Conservation (phyloP, 140 eudicot species). For the Bidens hawaiensis region DNA sequence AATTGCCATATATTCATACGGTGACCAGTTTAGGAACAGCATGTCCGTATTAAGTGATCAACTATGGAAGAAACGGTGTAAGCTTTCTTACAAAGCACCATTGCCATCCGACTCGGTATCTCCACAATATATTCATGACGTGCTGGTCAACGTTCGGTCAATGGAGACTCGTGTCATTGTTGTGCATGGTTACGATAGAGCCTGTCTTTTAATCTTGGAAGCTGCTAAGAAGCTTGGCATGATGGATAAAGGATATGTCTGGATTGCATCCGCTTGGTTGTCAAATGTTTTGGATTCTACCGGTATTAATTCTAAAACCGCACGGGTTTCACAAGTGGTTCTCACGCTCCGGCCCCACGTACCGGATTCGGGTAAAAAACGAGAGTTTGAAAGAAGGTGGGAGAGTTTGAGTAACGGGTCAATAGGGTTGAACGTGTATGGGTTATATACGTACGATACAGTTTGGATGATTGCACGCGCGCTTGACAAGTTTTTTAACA, state of each 20-base stretch:
- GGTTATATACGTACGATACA: too few species aligned
- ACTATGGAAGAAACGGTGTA: constrained; percentile 45
- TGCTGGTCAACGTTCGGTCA: constrained; percentile 33
- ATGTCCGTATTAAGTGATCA: constrained; percentile 44
- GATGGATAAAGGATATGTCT: constrained; percentile 68
- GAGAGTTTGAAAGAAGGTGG: constrained; percentile 48
- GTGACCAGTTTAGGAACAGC: constrained; percentile 55
- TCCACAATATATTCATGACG: constrained; percentile 27
- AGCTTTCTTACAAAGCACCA: constrained; percentile 54
- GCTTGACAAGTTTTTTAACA: too few species aligned
- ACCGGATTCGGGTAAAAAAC: constrained; percentile 42
- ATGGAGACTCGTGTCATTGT: constrained; percentile 65
- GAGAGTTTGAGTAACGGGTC: constrained; percentile 40
- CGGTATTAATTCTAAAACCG: constrained; percentile 17
- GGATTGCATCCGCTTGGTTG: constrained; percentile 78
- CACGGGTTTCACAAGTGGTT: constrained; percentile 44
- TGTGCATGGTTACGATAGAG: constrained; percentile 41
- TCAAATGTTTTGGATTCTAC: constrained; percentile 60
- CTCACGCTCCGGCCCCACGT: constrained; percentile 62
- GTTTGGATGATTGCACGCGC: too few species aligned
- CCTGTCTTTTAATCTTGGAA: constrained; percentile 43
- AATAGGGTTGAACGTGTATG: constrained; percentile 61
- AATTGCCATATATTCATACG: constrained; percentile 54
- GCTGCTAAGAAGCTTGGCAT: constrained; percentile 55
- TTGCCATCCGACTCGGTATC: constrained; percentile 35